These are phyloP conservation scores for Raphidocelis subcapitata DNA, from an alignment of 139 green algal species.

Conservation along the genomic window DNA sequence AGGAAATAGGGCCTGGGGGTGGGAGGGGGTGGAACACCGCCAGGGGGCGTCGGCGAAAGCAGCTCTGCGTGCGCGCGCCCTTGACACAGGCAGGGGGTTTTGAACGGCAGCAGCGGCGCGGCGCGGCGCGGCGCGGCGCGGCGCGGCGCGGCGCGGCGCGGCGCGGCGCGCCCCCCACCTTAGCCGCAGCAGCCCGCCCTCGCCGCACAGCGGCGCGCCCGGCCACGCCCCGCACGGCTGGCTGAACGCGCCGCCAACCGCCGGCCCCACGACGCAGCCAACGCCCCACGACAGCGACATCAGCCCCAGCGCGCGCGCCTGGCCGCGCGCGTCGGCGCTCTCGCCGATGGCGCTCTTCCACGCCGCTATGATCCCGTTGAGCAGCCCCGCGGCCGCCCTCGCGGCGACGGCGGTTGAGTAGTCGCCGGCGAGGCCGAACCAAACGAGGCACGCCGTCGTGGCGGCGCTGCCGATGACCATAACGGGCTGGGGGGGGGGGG, in stretches of 20 bases:
- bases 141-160: too few species aligned
- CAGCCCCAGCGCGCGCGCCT: conserved; percentile 24
- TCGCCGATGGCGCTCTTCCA: neutral
- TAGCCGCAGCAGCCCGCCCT: conserved; percentile 1
- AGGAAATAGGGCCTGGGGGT: conserved; percentile 61
- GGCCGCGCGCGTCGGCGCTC: neutral
- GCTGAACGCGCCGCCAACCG: conserved; percentile 33
- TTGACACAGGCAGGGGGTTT: neutral
- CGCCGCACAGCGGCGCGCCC: conserved; percentile 18
- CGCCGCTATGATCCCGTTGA: conserved; percentile 64
- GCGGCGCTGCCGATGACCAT: conserved; percentile 59
- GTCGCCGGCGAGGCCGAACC: conserved; percentile 50
- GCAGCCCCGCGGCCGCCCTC: conserved; percentile 45
- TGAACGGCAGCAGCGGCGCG: too few species aligned
- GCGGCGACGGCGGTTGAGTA: conserved; percentile 42
- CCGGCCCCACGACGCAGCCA: conserved; percentile 41
- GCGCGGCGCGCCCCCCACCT: too few species aligned
- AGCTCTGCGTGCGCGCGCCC: neutral
- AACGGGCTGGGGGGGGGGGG: conserved; percentile 55
- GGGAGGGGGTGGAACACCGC: neutral
- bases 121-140: too few species aligned
- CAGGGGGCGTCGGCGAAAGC: too few species aligned
- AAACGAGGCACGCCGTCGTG: conserved; percentile 42
- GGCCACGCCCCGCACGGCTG: conserved; percentile 30
- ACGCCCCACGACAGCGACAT: conserved; percentile 46